Evolutionary conservation across 192 early-diverging fungal genomes (phyloP).

Genomic region (Kickxella alabastrina): DNA sequence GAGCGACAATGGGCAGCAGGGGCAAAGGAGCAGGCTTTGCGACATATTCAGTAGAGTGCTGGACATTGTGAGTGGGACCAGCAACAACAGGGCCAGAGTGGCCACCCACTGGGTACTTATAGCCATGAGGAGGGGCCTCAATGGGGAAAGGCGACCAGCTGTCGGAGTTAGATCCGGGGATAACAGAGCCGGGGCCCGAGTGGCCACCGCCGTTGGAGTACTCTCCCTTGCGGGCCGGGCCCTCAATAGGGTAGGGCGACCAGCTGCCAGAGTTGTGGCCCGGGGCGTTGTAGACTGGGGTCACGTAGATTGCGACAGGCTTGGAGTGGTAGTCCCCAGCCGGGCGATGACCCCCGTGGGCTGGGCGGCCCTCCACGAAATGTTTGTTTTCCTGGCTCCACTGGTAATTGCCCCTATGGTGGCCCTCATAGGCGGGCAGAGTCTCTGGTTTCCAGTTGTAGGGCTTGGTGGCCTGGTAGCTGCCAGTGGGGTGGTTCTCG

Average conservation of each 20-base stretch:
- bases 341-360: constrained; percentile 4
- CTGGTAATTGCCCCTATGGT: background rate
- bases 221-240: too few species aligned
- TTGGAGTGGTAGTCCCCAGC: constrained; percentile 1
- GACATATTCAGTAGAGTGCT: background rate
- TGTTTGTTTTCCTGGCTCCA: background rate
- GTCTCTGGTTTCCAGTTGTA: too few species aligned
- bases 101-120: too few species aligned
- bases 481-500: constrained; percentile 12
- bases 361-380: background rate
- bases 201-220: too few species aligned
- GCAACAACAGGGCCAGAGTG: too few species aligned
- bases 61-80: too few species aligned
- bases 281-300: constrained; percentile 5
- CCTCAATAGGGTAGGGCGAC: too few species aligned
- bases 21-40: background rate
- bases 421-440: background rate
- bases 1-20: background rate
- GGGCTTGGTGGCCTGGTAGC: constrained; percentile 4
- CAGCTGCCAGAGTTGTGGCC: too few species aligned
- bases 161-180: too few species aligned
- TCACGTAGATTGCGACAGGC: constrained; percentile 5
- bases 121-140: too few species aligned
- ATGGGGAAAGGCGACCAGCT: too few species aligned
- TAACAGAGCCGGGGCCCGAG: too few species aligned